phyloP scores from a whole-genome alignment of 139 green algal genomes.

The Ostreobium quekettii region DNA sequence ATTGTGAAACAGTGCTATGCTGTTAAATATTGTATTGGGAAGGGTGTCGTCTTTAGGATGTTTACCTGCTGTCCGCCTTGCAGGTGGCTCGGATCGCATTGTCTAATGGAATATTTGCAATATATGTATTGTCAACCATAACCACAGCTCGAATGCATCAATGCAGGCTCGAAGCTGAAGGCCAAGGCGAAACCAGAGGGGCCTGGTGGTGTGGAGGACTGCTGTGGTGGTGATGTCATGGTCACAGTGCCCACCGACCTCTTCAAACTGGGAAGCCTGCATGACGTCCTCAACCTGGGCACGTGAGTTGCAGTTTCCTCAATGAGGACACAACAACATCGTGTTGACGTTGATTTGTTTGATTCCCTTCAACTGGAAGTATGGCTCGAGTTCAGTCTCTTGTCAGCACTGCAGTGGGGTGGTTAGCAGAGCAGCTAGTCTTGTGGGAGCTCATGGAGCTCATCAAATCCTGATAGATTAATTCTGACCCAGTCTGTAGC shows the following conservation, averaged over 20 bases:
- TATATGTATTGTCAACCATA: too few species aligned
- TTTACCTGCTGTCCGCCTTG: too few species aligned
- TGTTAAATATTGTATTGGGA: too few species aligned
- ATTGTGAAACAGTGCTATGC: too few species aligned
- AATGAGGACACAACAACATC: neutral
- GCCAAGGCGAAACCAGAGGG: constrained; percentile 9
- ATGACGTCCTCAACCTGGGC: constrained; percentile 13
- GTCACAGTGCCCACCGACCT: constrained; percentile 15
- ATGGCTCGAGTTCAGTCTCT: neutral
- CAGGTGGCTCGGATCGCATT: too few species aligned
- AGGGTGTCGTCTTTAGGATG: too few species aligned
- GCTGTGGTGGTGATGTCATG: constrained; percentile 5
- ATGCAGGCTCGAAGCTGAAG: constrained; percentile 4
- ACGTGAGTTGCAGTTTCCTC: neutral
- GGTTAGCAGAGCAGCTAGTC: neutral
- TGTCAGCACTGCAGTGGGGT: neutral
- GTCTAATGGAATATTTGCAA: too few species aligned
- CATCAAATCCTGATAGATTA: neutral
- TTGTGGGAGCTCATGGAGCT: neutral
- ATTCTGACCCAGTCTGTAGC: too few species aligned
- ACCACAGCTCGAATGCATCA: too few species aligned
- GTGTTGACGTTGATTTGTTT: neutral
- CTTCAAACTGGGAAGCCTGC: constrained; percentile 18
- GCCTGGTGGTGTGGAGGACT: constrained; percentile 15
- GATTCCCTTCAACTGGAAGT: neutral